Conservation (phyloP, 768 basidiomycete species). For the Calocera cornea region DNA sequence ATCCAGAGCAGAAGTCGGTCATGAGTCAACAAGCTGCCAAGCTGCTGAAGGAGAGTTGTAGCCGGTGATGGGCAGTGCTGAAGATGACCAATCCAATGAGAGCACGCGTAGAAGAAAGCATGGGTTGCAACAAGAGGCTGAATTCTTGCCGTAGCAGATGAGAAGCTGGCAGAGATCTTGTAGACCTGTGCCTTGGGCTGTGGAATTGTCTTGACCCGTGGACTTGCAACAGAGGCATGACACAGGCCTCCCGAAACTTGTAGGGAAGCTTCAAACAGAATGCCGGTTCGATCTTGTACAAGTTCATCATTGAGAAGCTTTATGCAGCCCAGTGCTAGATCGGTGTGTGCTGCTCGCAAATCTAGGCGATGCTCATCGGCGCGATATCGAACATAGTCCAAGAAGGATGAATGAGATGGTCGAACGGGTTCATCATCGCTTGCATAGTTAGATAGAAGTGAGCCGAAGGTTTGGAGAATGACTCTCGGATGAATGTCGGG, state of each 20-base stretch:
- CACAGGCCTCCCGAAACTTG: neutral
- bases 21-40: too few relatives aligned
- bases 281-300: neutral
- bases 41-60: too few relatives aligned
- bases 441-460: neutral
- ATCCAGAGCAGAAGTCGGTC: too few relatives aligned
- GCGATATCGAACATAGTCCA: neutral
- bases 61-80: too few relatives aligned
- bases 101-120: too few relatives aligned
- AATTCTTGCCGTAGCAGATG: too few relatives aligned
- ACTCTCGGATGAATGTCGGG: neutral
- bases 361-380: neutral
- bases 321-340: neutral
- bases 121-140: too few relatives aligned
- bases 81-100: too few relatives aligned
- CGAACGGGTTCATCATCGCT: neutral
- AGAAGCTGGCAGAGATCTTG: too few relatives aligned
- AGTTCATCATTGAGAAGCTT: neutral
- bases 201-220: too few relatives aligned
- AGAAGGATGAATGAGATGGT: neutral
- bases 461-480: neutral
- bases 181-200: too few relatives aligned
- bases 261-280: neutral
- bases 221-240: too few relatives aligned
- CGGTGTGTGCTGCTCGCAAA: neutral